Evolutionary conservation across 2,329 filamentous ascomycete genomes (phyloP), one percentile per base, ranked within the genome.

Genomic region (Waltergamsia citrina): DNA sequence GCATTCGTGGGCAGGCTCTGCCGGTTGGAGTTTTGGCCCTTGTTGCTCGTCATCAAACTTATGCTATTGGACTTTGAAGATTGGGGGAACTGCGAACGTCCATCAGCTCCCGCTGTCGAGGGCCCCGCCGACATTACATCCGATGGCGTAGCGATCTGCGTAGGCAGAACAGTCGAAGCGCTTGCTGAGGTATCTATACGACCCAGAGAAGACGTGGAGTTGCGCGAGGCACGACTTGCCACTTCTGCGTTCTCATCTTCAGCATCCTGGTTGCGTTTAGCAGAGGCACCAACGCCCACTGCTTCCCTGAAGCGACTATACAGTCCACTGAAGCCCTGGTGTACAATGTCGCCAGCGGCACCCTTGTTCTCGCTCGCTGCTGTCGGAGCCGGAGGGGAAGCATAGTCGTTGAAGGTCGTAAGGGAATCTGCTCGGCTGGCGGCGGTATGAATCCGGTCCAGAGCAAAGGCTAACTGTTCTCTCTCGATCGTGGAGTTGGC

Each of bases 351-450:
- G 18, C 78, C 75, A 0, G 80, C 68, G 24, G 85, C 65, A 7
- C 73, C 73, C 52, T 85, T 86, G 38, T 67, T 75, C 46, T 94
- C 86, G 17, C 67, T 58, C 11, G 65, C 59, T 2, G 70, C 64
- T 2, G 74, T 61, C 2, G 71, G 65, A 3, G 68, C 63, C 0
- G 83, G 78, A 5, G 80, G 78, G 1, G 81, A 78, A 1, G 82
- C 84, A 49, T 94, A 88, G 51, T 95, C 88, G 59, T 93, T 93
- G 60, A 96, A 96, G 7, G 87, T 93, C 3, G 90, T 96, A 31
- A 96, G 68, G 22, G 78, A 75, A 41, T 83, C 82, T 22, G 84
- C 84, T 52, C 85, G 83, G 50, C 84, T 93, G n/a, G 88, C 87
- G 6, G 84, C 79, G 33, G 69, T 86, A 57, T 95, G 90, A 44